Evolutionary conservation across 352 stramenopile species (phyloP).

Genomic region (Pythium periplocum): DNA sequence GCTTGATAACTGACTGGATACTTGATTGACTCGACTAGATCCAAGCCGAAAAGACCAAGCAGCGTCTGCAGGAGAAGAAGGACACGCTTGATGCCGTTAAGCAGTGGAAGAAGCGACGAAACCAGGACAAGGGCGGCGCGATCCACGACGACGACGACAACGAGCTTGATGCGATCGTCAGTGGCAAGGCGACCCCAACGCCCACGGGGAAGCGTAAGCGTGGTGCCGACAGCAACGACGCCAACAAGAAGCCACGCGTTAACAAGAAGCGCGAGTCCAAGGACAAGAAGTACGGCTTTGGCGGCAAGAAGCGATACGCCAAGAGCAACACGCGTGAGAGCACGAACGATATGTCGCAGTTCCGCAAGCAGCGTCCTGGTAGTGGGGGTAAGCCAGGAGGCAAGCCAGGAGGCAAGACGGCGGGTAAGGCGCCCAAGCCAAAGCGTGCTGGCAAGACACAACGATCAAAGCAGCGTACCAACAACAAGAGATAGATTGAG

Average conservation of each 20-base stretch:
- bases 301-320: slow-evolving; percentile 62
- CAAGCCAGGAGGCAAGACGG: slow-evolving; percentile 6
- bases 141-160: slow-evolving; percentile 59
- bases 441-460: slow-evolving; percentile 22
- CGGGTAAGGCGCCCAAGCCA: slow-evolving; percentile 18
- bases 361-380: slow-evolving; percentile 20
- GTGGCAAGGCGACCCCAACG: slow-evolving; percentile 42
- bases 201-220: slow-evolving; percentile 43
- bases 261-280: slow-evolving; percentile 69
- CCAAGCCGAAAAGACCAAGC: slow-evolving; percentile 80
- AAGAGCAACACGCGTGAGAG: slow-evolving; percentile 82
- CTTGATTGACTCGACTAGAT: slow-evolving; percentile 15
- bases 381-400: background rate
- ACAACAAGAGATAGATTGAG: slow-evolving; percentile 19
- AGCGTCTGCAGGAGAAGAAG: slow-evolving; percentile 83
- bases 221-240: slow-evolving; percentile 12
- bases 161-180: slow-evolving; percentile 62
- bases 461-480: slow-evolving; percentile 19
- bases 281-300: slow-evolving; percentile 84
- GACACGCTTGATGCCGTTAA: slow-evolving; percentile 84
- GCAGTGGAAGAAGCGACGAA: slow-evolving; percentile 86
- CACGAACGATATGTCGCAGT: slow-evolving; percentile 75
- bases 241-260: slow-evolving; percentile 59
- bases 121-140: slow-evolving; percentile 55
- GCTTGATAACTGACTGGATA: slow-evolving; percentile 2